These are phyloP conservation scores for Zostera marina DNA, from an alignment of 116 monocot species.

Conservation along the genomic window DNA sequence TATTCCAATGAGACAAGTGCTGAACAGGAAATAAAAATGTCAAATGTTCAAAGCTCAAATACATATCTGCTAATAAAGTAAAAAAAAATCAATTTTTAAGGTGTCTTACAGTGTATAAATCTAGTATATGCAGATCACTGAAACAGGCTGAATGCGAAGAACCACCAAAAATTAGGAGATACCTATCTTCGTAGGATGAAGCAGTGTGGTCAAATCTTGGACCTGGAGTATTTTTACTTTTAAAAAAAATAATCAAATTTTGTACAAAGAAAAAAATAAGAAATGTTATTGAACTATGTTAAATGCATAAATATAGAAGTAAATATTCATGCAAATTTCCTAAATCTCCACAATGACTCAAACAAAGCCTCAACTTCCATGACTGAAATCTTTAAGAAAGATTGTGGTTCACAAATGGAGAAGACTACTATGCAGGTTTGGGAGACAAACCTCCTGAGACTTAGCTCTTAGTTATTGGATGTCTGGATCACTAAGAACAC, in stretches of 20 bases:
- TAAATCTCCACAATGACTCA: too few species aligned
- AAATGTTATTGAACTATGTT: too few species aligned
- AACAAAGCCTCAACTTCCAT: too few species aligned
- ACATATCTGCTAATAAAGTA: not conserved
- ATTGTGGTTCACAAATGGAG: too few species aligned
- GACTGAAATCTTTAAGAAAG: too few species aligned
- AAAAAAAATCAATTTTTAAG: not conserved
- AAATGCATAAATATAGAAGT: not conserved
- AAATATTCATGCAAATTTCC: not conserved
- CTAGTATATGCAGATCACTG: slow-evolving; percentile 75
- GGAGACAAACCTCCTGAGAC: too few species aligned
- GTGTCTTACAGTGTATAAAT: slow-evolving; percentile 57
- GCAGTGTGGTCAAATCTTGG: slow-evolving; percentile 82
- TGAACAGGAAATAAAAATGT: not conserved
- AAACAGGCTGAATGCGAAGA: slow-evolving; percentile 69
- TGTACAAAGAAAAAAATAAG: not conserved
- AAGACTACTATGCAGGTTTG: too few species aligned
- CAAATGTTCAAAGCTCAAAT: not conserved
- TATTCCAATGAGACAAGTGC: too few species aligned
- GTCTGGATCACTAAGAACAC: too few species aligned
- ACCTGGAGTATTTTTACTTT: slow-evolving; percentile 35
- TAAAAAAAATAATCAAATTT: slow-evolving; percentile 2
- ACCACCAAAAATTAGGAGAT: slow-evolving; percentile 86
- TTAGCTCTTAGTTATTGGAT: too few species aligned
- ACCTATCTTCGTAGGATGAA: slow-evolving; percentile 45